Conservation (phyloP, 176 grass and related monocot genomes). For the Oryza longistaminata region DNA sequence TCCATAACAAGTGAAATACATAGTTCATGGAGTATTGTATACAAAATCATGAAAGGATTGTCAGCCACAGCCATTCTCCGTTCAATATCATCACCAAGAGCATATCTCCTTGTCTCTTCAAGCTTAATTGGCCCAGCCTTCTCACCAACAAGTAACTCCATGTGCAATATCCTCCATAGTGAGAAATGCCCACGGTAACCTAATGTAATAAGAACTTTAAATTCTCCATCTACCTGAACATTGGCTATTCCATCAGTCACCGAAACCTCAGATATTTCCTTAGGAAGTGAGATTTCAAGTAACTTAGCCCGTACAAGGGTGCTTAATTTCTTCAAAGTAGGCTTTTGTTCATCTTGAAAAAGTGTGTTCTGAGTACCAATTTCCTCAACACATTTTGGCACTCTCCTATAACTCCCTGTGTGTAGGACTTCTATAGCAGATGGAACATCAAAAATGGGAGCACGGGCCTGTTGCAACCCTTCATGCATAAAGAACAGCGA, state of each 20-base stretch:
- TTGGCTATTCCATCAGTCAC: slow-evolving; percentile 81
- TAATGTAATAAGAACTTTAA: slow-evolving; percentile 85
- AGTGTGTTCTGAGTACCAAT: slow-evolving; percentile 68
- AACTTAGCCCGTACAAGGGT: slow-evolving; percentile 82
- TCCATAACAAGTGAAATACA: slow-evolving; percentile 94
- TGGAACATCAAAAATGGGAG: slow-evolving; percentile 90
- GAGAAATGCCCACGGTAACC: slow-evolving; percentile 86
- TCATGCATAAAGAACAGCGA: slow-evolving; percentile 93
- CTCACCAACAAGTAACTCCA: slow-evolving; percentile 95
- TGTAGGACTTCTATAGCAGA: slow-evolving; percentile 86
- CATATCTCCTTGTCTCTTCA: slow-evolving; percentile 76
- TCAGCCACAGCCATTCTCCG: slow-evolving; percentile 83
- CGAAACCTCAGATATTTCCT: slow-evolving; percentile 72
- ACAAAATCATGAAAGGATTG: slow-evolving; percentile 80
- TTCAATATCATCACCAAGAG: slow-evolving; percentile 92
- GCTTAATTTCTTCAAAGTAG: slow-evolving; percentile 84
- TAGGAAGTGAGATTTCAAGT: slow-evolving; percentile 75
- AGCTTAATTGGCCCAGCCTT: slow-evolving; percentile 81
- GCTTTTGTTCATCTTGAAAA: slow-evolving; percentile 76
- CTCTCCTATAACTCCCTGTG: slow-evolving; percentile 67
- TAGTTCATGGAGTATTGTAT: slow-evolving; percentile 89
- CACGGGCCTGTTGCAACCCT: slow-evolving; percentile 83
- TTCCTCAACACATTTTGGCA: slow-evolving; percentile 93
- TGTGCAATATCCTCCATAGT: slow-evolving; percentile 82
- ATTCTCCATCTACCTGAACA: slow-evolving; percentile 80